Evolutionary conservation across 768 basidiomycete species (phyloP), one percentile per base, ranked within the genome.

Genomic region (Suillus bovinus): DNA sequence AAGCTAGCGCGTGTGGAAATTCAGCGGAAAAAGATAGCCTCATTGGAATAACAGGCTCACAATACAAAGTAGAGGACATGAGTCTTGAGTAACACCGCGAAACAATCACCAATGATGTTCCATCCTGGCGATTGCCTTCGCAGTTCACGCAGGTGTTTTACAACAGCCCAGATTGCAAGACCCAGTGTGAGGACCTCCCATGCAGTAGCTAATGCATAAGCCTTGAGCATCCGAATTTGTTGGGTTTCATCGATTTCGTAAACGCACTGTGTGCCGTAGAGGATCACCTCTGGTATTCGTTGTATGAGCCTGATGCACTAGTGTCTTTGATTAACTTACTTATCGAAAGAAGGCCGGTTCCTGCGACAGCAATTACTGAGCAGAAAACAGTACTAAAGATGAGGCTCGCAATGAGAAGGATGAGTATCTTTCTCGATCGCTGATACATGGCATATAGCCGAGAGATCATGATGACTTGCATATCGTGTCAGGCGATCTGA

Each of bases 381-480:
- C 20, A n/a, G 17, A 20, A 11, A 31, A 52, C n/a, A 29, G 6
- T 7, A 20, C 7, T 1, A 13, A 3, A 11, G 29, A 13, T 11
- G 31, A 13, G n/a, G 31, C 20, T 13, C 20, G 20, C 11, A n/a
- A 33, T 3, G 20, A 52, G 50, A 33, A 52, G 34, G 31, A 33
- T 33, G 11, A 52, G 50, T 1, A 52, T 52, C 31, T n/a, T 52
- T 33, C 50, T 52, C 20, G 50, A 52, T 33, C 11, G 50, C 31
- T n/a, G 50, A n/a, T 52, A 52, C 50, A 52, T 52, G 11, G 50
- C 50, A 34, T 52, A 6, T n/a, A 52, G 14, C 20, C 50, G 50
- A 33, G 6, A 7, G 5, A 52, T 52, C 31, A 52, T 14, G 50
- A 52, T 31, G 20, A 52, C 50, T 52, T 31, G 50, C 3, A 31